These are phyloP conservation scores for Neofusicoccum kwambonambiense DNA, from an alignment of 2,329 filamentous ascomycete genomes.

Conservation along the genomic window DNA sequence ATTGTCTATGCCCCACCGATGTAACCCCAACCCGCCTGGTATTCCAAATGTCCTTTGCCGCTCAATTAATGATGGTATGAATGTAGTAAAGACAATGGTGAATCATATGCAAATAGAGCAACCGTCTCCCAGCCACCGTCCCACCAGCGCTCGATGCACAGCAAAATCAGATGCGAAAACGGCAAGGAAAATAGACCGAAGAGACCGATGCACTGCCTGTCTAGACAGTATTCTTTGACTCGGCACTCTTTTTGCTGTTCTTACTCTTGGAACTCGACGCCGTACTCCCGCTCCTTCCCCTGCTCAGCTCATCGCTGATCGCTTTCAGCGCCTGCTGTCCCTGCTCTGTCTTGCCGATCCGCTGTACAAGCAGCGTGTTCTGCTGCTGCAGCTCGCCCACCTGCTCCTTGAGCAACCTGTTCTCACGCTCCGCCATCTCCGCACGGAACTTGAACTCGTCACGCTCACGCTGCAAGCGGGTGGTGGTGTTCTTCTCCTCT, in stretches of 20 bases:
- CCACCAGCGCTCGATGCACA: neutral
- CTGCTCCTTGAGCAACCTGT: constrained; percentile 50
- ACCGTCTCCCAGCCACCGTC: neutral
- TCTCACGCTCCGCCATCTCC: constrained; percentile 49
- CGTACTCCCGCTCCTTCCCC: constrained; percentile 23
- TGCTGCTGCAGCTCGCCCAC: constrained; percentile 57
- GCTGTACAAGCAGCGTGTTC: constrained; percentile 53
- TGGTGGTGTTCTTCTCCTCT: constrained; percentile 51
- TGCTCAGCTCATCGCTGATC: constrained; percentile 31
- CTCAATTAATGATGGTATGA: constrained; percentile 3
- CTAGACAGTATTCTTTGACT: neutral
- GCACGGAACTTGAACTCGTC: constrained; percentile 48
- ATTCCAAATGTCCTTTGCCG: neutral
- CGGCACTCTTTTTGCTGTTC: neutral
- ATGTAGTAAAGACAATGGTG: neutral
- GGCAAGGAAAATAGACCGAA: neutral
- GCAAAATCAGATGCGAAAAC: neutral
- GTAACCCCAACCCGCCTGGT: neutral
- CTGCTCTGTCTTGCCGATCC: constrained; percentile 42
- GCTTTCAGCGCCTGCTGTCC: constrained; percentile 33
- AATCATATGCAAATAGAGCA: neutral
- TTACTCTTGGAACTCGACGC: constrained; percentile 15
- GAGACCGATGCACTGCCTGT: neutral
- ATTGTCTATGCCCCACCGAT: neutral
- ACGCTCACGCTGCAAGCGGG: constrained; percentile 47